Percentiles rank a stretch among this genome's conserved stretches.
phyloP scores from a whole-genome alignment of 2,329 filamentous ascomycete genomes.

The Paracamarosporium sp. region DNA sequence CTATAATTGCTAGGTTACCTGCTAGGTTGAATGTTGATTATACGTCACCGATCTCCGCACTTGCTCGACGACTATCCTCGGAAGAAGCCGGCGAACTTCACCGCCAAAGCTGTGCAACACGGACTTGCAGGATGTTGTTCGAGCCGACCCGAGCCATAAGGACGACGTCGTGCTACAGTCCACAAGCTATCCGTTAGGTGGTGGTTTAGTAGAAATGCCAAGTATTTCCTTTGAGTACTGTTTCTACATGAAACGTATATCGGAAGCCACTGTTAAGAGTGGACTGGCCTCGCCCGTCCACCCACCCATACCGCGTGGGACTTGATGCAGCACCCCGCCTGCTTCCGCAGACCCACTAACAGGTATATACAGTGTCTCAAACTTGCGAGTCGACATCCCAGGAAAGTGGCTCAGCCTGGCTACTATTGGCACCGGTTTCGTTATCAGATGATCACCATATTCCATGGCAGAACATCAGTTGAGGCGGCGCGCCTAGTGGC shows the following conservation, averaged over 20 bases:
- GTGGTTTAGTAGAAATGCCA: not conserved
- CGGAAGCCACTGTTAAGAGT: slow-evolving; percentile 12
- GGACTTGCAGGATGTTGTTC: slow-evolving; percentile 13
- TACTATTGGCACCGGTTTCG: slow-evolving; percentile 15
- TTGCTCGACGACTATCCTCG: not conserved
- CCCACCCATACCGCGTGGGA: not conserved
- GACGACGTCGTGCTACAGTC: slow-evolving; percentile 8
- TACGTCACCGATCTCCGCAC: not conserved
- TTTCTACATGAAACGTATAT: slow-evolving; percentile 37
- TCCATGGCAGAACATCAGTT: slow-evolving; percentile 21
- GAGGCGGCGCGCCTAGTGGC: slow-evolving; percentile 32
- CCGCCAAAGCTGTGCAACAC: slow-evolving; percentile 42
- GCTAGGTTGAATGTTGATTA: not conserved
- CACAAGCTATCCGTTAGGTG: not conserved
- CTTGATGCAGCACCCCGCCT: slow-evolving; percentile 5
- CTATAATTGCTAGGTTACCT: too few species aligned
- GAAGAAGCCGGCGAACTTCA: slow-evolving; percentile 20
- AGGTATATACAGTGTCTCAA: slow-evolving; percentile 21
- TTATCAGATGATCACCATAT: slow-evolving; percentile 41
- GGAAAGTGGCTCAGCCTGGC: slow-evolving; percentile 26
- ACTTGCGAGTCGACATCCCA: slow-evolving; percentile 27
- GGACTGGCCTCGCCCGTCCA: slow-evolving; percentile 1
- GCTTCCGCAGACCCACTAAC: slow-evolving; percentile 11
- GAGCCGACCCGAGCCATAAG: slow-evolving; percentile 6
- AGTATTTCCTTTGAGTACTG: slow-evolving; percentile 14